A percentile compares a stretch with the other conserved stretches of the same genome.
Evolutionary conservation across 257 asterid genomes (phyloP).

Genomic region (Fraxinus pennsylvanica): DNA sequence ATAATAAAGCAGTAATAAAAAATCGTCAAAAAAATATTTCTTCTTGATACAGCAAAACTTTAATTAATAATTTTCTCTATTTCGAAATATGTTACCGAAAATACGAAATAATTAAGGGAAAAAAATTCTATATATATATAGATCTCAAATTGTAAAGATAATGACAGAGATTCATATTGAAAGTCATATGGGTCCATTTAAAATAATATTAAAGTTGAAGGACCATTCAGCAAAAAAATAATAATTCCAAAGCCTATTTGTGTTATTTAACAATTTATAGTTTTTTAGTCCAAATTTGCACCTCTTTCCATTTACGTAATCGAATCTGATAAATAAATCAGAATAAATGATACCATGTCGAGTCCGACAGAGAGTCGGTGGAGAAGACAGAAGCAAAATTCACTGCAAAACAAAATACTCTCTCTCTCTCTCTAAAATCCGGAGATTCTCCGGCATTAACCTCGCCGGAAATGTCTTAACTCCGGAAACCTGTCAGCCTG

Average conservation of each 20-base stretch:
- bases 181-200: slow-evolving; percentile 26
- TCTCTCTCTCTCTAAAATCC: slow-evolving; percentile 7
- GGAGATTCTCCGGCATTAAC: slow-evolving; percentile 49
- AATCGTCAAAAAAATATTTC: too few species aligned
- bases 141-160: too few species aligned
- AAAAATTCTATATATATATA: too few species aligned
- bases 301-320: slow-evolving; percentile 47
- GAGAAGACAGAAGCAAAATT: slow-evolving; percentile 24
- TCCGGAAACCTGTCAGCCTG: not conserved
- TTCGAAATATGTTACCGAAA: too few species aligned
- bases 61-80: too few species aligned
- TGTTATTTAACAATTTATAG: not conserved
- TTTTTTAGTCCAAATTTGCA: slow-evolving; percentile 14
- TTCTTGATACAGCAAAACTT: too few species aligned
- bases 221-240: slow-evolving; percentile 30
- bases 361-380: slow-evolving; percentile 73
- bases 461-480: slow-evolving; percentile 27
- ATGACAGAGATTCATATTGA: too few species aligned
- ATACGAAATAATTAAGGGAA: too few species aligned
- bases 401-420: slow-evolving; percentile 18
- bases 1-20: not conserved
- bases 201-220: slow-evolving; percentile 26
- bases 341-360: slow-evolving; percentile 52
- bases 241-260: not conserved
- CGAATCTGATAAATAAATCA: slow-evolving; percentile 58